A percentile compares a stretch with the other conserved stretches of the same genome.
phyloP scores from a whole-genome alignment of 2,329 filamentous ascomycete species.

The Trichoderma asperellum region DNA sequence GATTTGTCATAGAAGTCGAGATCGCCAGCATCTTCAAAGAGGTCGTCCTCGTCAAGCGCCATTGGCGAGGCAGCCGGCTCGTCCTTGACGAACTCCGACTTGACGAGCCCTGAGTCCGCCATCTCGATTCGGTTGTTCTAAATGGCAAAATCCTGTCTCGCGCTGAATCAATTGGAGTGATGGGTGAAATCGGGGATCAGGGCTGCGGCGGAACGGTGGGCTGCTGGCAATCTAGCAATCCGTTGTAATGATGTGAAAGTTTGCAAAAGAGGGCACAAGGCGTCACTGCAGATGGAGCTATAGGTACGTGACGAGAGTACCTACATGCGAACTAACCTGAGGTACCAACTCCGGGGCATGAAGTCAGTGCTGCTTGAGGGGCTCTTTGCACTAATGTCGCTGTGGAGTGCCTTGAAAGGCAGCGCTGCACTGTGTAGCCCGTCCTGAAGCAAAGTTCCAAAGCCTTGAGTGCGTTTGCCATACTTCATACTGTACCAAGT shows the following conservation, averaged over 20 bases:
- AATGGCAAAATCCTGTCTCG: not conserved
- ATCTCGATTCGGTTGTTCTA: constrained; percentile 33
- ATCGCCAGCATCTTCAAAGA: constrained; percentile 65
- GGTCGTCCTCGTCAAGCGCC: constrained; percentile 65
- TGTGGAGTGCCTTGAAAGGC: not conserved
- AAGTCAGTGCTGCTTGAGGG: not conserved
- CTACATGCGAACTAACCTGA: constrained; percentile 8
- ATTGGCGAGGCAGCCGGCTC: constrained; percentile 53
- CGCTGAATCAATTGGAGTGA: not conserved
- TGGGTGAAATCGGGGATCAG: not conserved
- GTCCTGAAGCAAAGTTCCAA: not conserved
- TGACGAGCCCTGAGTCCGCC: constrained; percentile 47
- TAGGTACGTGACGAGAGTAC: not conserved
- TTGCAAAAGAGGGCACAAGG: constrained; percentile 7
- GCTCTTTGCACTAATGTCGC: constrained; percentile 1
- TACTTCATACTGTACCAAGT: not conserved
- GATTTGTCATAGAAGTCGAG: constrained; percentile 59
- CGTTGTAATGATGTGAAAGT: not conserved
- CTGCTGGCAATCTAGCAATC: not conserved
- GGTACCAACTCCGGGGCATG: constrained; percentile 1
- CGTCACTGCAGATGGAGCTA: constrained; percentile 15
- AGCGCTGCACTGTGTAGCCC: not conserved
- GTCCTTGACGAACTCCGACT: constrained; percentile 39
- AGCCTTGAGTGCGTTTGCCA: not conserved
- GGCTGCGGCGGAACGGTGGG: not conserved